Evolutionary conservation across 1,284 basidiomycete species (phyloP), one percentile per base, ranked within the genome.

Genomic region (Puccinia novopanici): DNA sequence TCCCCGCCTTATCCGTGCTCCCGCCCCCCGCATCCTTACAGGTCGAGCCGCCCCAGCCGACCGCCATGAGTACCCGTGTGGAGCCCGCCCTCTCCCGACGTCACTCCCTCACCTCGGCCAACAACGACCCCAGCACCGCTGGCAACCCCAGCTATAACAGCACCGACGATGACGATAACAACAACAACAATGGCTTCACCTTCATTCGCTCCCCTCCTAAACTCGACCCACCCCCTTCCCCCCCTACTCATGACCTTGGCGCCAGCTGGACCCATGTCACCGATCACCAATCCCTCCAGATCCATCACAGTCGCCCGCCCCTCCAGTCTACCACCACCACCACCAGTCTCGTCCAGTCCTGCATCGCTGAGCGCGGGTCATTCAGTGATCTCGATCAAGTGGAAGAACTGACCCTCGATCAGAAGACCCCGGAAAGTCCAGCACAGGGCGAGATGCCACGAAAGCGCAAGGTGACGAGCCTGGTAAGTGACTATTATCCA

Each of bases 341-440:
- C 37, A 45, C 34, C 65, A 67, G 65, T 27, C 37, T 67, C 40
- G 65, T 45, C 19, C 65, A 67, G 24, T 67, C 65, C 24, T 67
- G 65, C 34, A 22, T 67, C 8, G 65, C 65, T 24, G 65, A 67
- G 27, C 65, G 34, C 24, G 65, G 65, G 3, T 67, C 65, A 6
- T 15, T 67, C 45, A 13, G 40, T 24, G 65, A 67, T 2, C 37
- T 67, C n/a, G 40, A 59, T 2, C 27, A 59, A 30, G 27, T 52
- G 10, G 50, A 52, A 17, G 50, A 19, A 19, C 50, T 52, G 4
- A 17, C 9, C 19, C 50, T 15, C 10, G 17, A 17, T 4, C 4
- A 59, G 27, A 17, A 27, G 27, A 30, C 30, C 1, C 57, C 57
- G 9, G 55, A 57, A n/a, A 57, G 22, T 27, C 55, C 55, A 6